Percentiles rank a stretch among this genome's conserved stretches.
Conservation (phyloP, 2,329 filamentous ascomycete genomes). For the Coleophoma eucalyptorum region DNA sequence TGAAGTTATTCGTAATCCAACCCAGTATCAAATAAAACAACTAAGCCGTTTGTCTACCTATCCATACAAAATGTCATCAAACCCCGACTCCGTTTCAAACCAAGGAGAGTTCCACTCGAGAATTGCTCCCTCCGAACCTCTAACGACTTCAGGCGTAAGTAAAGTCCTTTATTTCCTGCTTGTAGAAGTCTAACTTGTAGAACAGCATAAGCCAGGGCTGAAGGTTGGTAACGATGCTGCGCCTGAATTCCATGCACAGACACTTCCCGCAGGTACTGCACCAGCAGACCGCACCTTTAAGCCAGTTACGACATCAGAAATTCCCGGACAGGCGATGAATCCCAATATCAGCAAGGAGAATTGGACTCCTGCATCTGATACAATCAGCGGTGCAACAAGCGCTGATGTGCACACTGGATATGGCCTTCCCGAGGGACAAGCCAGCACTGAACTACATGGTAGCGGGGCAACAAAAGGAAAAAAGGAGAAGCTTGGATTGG, state of each 20-base stretch:
- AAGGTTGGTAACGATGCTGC: conserved; percentile 54
- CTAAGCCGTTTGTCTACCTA: background rate
- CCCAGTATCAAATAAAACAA: background rate
- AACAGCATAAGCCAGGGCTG: conserved; percentile 60
- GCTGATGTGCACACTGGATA: conserved; percentile 37
- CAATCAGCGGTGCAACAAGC: conserved; percentile 40
- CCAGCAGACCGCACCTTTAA: conserved; percentile 39
- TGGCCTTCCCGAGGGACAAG: conserved; percentile 42
- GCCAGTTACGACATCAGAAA: conserved; percentile 32
- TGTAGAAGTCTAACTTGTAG: no score
- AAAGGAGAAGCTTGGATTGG: conserved; percentile 34
- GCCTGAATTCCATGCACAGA: conserved; percentile 62
- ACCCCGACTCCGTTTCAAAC: conserved; percentile 49
- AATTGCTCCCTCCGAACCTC: conserved; percentile 46
- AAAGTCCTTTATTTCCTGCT: conserved; percentile 7
- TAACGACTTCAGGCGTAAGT: conserved; percentile 50
- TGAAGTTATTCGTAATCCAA: background rate
- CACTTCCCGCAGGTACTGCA: conserved; percentile 58
- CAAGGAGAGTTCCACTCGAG: conserved; percentile 53
- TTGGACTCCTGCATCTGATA: conserved; percentile 30
- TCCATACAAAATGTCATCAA: conserved; percentile 24
- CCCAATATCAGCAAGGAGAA: conserved; percentile 18
- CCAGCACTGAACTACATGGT: conserved; percentile 36
- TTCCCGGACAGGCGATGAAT: conserved; percentile 32
- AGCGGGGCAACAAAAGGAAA: conserved; percentile 22